Conservation (phyloP, 805 yeast genomes). For the Cyberlindnera mycetangii region DNA sequence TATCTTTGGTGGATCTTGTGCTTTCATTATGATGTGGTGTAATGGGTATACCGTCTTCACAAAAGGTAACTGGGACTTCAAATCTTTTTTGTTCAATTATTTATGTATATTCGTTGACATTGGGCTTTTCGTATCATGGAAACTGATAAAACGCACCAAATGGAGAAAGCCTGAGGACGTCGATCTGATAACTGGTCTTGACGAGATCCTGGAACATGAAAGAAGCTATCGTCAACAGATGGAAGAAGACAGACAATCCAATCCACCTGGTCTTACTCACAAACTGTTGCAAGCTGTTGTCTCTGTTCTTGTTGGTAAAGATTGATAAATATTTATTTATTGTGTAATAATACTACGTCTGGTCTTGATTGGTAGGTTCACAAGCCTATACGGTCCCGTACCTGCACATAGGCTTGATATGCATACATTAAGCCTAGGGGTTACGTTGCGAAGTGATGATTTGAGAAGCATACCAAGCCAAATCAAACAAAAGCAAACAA, state of each 20-base stretch:
- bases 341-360: too few species aligned
- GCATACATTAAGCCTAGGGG: too few species aligned
- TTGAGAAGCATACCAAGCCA: too few species aligned
- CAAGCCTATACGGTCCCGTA: too few species aligned
- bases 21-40: constrained; percentile 50
- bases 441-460: too few species aligned
- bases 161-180: constrained; percentile 44
- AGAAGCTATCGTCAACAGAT: constrained; percentile 18
- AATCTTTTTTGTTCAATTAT: constrained; percentile 65
- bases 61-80: constrained; percentile 60
- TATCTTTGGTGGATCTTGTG: constrained; percentile 43
- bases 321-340: constrained; percentile 10
- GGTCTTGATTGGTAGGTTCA: too few species aligned
- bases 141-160: constrained; percentile 46
- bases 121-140: constrained; percentile 49
- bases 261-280: constrained; percentile 17
- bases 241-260: constrained; percentile 18
- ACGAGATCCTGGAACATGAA: constrained; percentile 61
- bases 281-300: constrained; percentile 15
- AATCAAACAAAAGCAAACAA: too few species aligned
- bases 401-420: too few species aligned
- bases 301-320: constrained; percentile 24
- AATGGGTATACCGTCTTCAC: constrained; percentile 72
- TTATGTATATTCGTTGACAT: constrained; percentile 63
- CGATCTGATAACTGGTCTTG: constrained; percentile 52